phyloP scores from a whole-genome alignment of 1,284 basidiomycete species.

The Leccinum pachyderme region DNA sequence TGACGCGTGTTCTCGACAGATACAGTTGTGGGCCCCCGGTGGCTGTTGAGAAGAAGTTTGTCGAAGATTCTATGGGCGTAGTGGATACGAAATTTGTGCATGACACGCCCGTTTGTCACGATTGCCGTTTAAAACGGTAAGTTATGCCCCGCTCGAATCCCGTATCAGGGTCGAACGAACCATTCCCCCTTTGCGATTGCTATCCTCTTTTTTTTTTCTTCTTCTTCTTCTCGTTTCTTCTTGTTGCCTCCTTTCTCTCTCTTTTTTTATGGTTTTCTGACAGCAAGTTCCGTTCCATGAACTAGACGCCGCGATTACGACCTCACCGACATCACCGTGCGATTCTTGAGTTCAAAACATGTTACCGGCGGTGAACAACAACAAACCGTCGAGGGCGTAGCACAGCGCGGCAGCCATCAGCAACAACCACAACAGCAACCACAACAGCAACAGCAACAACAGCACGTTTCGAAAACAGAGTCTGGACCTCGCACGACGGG shows the following conservation, averaged over 20 bases:
- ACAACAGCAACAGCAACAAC: neutral
- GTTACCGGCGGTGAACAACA: constrained; percentile 20
- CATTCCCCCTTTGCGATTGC: neutral
- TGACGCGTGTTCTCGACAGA: constrained; percentile 37
- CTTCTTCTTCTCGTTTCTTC: neutral
- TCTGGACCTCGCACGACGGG: constrained; percentile 24
- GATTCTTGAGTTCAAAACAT: constrained; percentile 33
- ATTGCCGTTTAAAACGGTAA: constrained; percentile 62
- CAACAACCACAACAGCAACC: neutral
- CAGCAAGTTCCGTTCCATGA: constrained; percentile 16
- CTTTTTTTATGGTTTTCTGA: constrained; percentile 5
- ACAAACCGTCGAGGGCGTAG: constrained; percentile 16
- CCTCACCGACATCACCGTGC: constrained; percentile 51
- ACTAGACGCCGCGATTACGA: constrained; percentile 50
- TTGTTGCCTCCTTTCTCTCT: neutral
- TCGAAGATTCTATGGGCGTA: constrained; percentile 32
- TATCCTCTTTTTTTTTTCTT: constrained; percentile 9
- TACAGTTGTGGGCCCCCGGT: constrained; percentile 61
- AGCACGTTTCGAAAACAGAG: constrained; percentile 25
- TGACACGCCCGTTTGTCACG: constrained; percentile 54
- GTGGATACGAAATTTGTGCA: constrained; percentile 40
- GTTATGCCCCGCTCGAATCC: constrained; percentile 19
- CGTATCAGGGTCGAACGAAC: constrained; percentile 12
- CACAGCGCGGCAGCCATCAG: constrained; percentile 22
- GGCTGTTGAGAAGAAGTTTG: constrained; percentile 42